Conservation (phyloP, 2,329 filamentous ascomycete species). For the Pezicula carpinea region DNA sequence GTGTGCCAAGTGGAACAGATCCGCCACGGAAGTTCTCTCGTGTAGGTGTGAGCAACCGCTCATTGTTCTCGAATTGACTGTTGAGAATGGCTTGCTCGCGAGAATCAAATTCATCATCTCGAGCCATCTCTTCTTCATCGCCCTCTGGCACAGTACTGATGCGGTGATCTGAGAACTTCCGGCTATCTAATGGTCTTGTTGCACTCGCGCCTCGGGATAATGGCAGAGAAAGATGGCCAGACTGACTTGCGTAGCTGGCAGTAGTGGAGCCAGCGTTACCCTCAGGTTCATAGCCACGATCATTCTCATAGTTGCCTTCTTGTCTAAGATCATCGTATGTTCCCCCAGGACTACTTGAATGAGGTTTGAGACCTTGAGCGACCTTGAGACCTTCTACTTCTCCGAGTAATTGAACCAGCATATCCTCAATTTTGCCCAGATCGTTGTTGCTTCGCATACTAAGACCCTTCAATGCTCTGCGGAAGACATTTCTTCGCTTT, state of each 20-base stretch:
- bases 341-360: slow-evolving; percentile 51
- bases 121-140: slow-evolving; percentile 57
- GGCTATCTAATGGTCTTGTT: slow-evolving; percentile 29
- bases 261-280: slow-evolving; percentile 72
- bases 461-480: slow-evolving; percentile 85
- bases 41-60: slow-evolving; percentile 57
- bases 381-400: slow-evolving; percentile 83
- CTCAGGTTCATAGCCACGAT: slow-evolving; percentile 77
- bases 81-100: slow-evolving; percentile 45
- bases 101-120: slow-evolving; percentile 47
- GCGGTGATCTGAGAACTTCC: slow-evolving; percentile 67
- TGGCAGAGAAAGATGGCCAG: slow-evolving; percentile 66
- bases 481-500: slow-evolving; percentile 93
- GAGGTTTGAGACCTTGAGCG: slow-evolving; percentile 42
- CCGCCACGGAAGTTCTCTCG: slow-evolving; percentile 47
- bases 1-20: slow-evolving; percentile 52
- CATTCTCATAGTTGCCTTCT: slow-evolving; percentile 61
- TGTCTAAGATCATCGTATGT: slow-evolving; percentile 67
- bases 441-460: slow-evolving; percentile 86
- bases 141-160: slow-evolving; percentile 87
- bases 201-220: slow-evolving; percentile 41
- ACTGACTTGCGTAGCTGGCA: slow-evolving; percentile 67
- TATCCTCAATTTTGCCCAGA: slow-evolving; percentile 80
- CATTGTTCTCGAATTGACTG: slow-evolving; percentile 54
- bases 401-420: slow-evolving; percentile 85